A percentile compares a stretch with the other conserved stretches of the same genome.
Evolutionary conservation across 352 stramenopile species (phyloP).

Genomic region (Globisporangium takayamanum): DNA sequence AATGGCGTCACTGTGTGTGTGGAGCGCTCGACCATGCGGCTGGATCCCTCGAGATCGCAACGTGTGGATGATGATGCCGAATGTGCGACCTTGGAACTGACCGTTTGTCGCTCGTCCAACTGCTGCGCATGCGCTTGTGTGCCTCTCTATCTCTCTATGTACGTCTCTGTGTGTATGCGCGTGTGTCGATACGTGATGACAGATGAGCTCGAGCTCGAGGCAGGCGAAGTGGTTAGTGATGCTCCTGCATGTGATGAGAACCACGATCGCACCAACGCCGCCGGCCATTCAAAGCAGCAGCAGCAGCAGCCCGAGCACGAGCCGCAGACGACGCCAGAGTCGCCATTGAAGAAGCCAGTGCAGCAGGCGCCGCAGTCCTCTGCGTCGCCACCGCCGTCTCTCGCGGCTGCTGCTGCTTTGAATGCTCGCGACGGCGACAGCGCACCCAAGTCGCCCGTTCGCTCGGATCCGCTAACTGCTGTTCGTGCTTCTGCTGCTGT

Average conservation of each 20-base stretch:
- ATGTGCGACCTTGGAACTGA: neutral
- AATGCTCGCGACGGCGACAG: conserved; percentile 3
- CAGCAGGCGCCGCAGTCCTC: neutral
- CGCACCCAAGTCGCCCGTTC: conserved; percentile 17
- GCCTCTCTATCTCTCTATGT: neutral
- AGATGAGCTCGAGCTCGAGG: conserved; percentile 53
- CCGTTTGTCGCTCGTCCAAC: neutral
- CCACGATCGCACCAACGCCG: conserved; percentile 8
- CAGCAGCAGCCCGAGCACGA: conserved; percentile 3
- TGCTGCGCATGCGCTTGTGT: conserved; percentile 1
- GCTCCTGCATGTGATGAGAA: conserved; percentile 12
- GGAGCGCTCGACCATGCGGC: neutral
- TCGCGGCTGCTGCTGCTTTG: conserved; percentile 10
- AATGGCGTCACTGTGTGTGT: conserved; percentile 2
- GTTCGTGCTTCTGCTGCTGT: conserved; percentile 6
- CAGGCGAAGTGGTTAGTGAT: conserved; percentile 54
- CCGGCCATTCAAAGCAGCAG: conserved; percentile 13
- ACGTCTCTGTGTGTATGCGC: too few species aligned
- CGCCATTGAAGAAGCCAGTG: neutral
- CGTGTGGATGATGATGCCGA: neutral
- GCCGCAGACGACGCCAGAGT: neutral
- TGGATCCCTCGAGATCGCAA: too few species aligned
- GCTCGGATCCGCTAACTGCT: conserved; percentile 15
- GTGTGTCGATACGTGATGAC: neutral
- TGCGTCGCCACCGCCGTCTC: neutral